Evolutionary conservation across 148 eudicot species (phyloP), one percentile per base, ranked within the genome.

Genomic region (Spergularia marina): DNA sequence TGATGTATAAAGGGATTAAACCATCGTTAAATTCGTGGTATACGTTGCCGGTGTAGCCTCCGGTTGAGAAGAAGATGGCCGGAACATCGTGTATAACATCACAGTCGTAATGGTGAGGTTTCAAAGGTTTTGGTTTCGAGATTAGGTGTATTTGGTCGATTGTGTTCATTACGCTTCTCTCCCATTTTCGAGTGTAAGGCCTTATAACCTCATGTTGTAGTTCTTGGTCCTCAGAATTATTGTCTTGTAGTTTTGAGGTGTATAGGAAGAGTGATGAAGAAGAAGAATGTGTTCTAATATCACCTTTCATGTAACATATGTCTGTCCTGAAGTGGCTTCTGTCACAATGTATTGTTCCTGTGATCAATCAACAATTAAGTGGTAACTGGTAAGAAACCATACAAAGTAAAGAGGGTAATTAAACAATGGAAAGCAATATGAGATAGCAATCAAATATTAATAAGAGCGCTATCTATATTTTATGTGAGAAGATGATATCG

Each of bases 151-250:
- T 56, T 78, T 89, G 82, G 4, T 83, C 86, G 49, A 94, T 83
- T 21, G 90, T 84, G 77, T 75, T 78, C 98, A 94, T 94, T 12
- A 85, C 71, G 53, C 77, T 75, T 8, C 81, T 53, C 76, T 94
- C 98, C 98, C 98, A 94, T 82, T 94, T 94, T 76, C 98, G 78
- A 4, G 97, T 89, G 64, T 94, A 94, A 1, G 98, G 98, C 78
- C 55, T 89, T 23, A 94, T 84, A 56, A 83, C 89, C 71, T 91
- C 96, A 21, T 73, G 84, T 25, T 81, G 89, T 55, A 88, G 80
- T 51, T 77, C 82, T 12, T 78, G 75, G 10, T 80, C 49, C 11
- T 62, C 58, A 15, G 49, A 36, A n/a, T 13, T 40, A n/a, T 13
- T 40, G 9, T 64, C 17, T 20, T 53, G 57, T 3, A 68, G 30